Evolutionary conservation across 1,284 basidiomycete genomes (phyloP).

Genomic region (Irpex lacteus): DNA sequence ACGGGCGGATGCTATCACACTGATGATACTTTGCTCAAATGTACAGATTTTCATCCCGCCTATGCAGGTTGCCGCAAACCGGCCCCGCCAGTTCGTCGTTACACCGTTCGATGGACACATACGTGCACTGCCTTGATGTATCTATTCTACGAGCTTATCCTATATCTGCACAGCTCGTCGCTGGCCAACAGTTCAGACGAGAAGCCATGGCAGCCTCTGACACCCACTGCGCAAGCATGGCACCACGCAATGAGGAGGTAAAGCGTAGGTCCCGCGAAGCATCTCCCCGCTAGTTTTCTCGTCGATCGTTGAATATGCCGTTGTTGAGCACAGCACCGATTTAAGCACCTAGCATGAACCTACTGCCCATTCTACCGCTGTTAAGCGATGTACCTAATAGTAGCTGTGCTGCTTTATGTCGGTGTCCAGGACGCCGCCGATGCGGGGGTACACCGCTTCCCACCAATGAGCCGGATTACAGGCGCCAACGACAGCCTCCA

Average conservation of each 20-base stretch:
- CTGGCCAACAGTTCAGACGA: background rate
- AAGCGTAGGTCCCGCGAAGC: too few relatives aligned
- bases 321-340: too few relatives aligned
- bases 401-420: background rate
- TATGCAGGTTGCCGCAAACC: background rate
- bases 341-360: background rate
- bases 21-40: background rate
- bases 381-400: background rate
- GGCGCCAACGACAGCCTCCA: background rate
- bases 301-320: too few relatives aligned
- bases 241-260: too few relatives aligned
- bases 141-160: background rate
- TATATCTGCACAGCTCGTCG: background rate
- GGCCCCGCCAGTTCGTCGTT: background rate
- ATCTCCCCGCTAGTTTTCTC: too few relatives aligned
- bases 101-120: background rate
- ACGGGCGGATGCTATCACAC: background rate
- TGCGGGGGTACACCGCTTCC: background rate
- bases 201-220: background rate
- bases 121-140: background rate
- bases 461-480: background rate
- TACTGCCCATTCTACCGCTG: background rate
- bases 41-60: background rate
- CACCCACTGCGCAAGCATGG: background rate
- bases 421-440: background rate